Conservation (phyloP, 139 green algal genomes). For the Coelastrella sp. region DNA sequence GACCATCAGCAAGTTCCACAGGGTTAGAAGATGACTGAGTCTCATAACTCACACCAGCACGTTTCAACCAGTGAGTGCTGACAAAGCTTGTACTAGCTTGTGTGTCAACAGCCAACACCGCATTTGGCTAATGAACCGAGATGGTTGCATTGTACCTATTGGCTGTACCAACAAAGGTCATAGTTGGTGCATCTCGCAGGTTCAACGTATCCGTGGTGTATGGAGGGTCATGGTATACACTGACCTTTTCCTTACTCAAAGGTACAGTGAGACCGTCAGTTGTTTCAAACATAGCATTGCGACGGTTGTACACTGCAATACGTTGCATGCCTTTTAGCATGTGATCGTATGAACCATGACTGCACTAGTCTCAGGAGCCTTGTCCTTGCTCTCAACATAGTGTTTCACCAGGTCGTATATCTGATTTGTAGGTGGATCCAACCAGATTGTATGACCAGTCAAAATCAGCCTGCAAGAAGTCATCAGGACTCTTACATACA, state of each 20-base stretch:
- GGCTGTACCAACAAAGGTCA: not conserved
- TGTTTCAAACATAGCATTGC: not conserved
- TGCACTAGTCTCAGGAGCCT: not conserved
- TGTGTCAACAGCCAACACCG: not conserved
- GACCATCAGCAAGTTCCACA: not conserved
- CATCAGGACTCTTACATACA: not conserved
- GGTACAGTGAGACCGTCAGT: not conserved
- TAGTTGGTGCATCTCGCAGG: not conserved
- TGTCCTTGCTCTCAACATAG: not conserved
- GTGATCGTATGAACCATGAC: not conserved
- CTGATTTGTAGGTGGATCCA: not conserved
- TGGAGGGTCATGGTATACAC: not conserved
- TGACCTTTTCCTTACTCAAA: not conserved
- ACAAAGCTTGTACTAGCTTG: constrained; percentile 4
- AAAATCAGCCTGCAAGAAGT: not conserved
- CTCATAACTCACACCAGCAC: not conserved
- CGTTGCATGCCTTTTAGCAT: constrained; percentile 10
- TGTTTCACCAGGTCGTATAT: not conserved
- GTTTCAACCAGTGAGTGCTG: not conserved
- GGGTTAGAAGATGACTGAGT: too few relatives aligned
- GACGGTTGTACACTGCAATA: not conserved
- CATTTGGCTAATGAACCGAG: too few relatives aligned
- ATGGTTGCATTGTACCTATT: not conserved
- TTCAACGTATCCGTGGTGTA: not conserved
- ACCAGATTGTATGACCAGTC: not conserved